Percentiles rank a stretch among this genome's conserved stretches.
Evolutionary conservation across 1,139 yeast genomes (phyloP).

Genomic region (Blastobotrys buckinghamii): DNA sequence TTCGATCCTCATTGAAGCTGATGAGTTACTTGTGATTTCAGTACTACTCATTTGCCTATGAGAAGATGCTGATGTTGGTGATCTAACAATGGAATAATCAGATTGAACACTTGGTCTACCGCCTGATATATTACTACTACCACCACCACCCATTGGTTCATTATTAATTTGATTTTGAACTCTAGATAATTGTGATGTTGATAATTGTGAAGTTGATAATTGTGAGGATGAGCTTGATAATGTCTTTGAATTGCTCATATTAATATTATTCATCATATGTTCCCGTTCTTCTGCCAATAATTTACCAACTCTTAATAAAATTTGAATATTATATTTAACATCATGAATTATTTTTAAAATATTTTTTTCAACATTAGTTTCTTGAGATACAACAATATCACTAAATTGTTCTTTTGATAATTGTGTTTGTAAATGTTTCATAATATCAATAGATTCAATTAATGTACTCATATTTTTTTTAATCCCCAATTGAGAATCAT

Average conservation of each 20-base stretch:
- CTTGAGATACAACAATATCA: slow-evolving; percentile 15
- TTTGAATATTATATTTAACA: slow-evolving; percentile 11
- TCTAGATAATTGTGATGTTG: neutral
- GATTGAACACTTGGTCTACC: neutral
- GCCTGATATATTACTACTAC: no score
- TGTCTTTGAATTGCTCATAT: no score
- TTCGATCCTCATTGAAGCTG: slow-evolving; percentile 16
- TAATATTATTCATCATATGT: slow-evolving; percentile 1
- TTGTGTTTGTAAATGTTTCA: no score
- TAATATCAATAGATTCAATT: no score
- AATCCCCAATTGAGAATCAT: slow-evolving; percentile 54
- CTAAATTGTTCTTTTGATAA: no score
- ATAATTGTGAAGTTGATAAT: neutral
- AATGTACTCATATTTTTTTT: no score
- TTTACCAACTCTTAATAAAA: neutral
- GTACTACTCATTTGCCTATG: slow-evolving; percentile 11
- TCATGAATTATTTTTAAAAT: slow-evolving; percentile 14
- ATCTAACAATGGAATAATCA: neutral
- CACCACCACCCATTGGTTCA: neutral
- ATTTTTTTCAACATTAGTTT: slow-evolving; percentile 14
- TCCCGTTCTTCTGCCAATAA: slow-evolving; percentile 7
- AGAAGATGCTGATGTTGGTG: neutral
- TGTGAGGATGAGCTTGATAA: neutral
- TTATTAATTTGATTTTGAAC: neutral
- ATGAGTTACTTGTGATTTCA: slow-evolving; percentile 13